Base-by-base conservation (phyloP, 2,329 filamentous ascomycete genomes). In the Ceratocystis albifundus region DNA sequence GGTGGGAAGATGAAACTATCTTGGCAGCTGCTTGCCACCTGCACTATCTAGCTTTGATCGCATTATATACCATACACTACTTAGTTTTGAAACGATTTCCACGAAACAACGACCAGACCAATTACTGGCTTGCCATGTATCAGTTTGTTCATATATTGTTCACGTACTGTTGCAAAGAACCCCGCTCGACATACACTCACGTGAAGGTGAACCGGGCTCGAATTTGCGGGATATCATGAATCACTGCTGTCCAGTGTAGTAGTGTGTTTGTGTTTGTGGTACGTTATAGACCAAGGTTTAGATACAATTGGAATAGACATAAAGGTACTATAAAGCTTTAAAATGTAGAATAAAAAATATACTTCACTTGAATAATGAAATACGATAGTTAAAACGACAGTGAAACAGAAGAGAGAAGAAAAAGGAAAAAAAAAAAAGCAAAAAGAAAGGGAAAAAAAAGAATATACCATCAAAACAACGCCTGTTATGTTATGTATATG, bases 381-480 rank as follows among this genome's bases (percentile, higher is more conserved):
- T 41, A 41, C 10, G 3, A 22, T 4, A 22, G n/a, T 50, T 2
- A 50, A 20, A 22, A 50, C n/a, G n/a, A 50, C n/a, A 57, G 25
- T 28, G 61, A 28, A 66, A 41, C 12, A 41, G 10, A 15, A 41
- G 3, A 48, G 50, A 67, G 12, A 22, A 66, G 20, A 17, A 62
- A 59, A 15, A n/a, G 32, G 41, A 59, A 44, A 62, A 65, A 15
- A 67, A 59, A 44, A 65, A 65, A 66, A 57, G 12, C 36, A 62
- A 65, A 12, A 62, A 46, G 30, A 15, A 36, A n/a, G n/a, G n/a
- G n/a, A n/a, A n/a, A n/a, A 55, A 66, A 1, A 63, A 46, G 46
- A 70, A 71, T n/a, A 68, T 55, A 45, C 20, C 28, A 36, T 28
- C 30, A 30, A 59, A 57, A 66, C 28, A 66, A 55, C 20, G 12